Evolutionary conservation across 441 rosid genomes (phyloP).

Genomic region (Macaranga tanarius): DNA sequence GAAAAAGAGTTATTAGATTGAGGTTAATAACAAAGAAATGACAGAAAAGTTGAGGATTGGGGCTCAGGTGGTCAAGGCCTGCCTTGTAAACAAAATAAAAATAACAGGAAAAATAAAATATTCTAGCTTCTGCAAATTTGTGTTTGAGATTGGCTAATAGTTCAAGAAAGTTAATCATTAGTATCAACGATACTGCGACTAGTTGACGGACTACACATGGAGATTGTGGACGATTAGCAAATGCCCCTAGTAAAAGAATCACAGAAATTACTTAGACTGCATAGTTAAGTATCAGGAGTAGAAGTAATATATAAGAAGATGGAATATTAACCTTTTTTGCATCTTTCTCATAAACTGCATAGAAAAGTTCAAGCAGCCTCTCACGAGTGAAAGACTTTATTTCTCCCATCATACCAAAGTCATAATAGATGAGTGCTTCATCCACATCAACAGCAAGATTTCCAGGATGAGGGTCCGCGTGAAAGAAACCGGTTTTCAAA

Average conservation of each 20-base stretch:
- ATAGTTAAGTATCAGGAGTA: not conserved
- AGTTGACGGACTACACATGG: not conserved
- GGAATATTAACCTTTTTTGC: conserved; percentile 63
- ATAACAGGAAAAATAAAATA: not conserved
- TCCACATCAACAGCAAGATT: conserved; percentile 85
- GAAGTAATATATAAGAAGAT: not conserved
- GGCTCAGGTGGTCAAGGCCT: not conserved
- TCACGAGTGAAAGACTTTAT: conserved; percentile 83
- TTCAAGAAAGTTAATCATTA: not conserved
- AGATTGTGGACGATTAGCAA: not conserved
- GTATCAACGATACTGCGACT: not conserved
- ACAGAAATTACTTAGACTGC: not conserved
- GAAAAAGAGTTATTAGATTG: not conserved
- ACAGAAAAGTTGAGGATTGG: not conserved
- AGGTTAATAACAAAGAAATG: not conserved
- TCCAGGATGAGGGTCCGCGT: conserved; percentile 99
- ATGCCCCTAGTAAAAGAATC: not conserved
- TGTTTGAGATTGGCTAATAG: not conserved
- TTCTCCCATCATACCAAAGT: conserved; percentile 99
- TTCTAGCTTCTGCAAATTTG: not conserved
- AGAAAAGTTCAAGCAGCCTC: conserved; percentile 85
- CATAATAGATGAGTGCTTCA: conserved; percentile 81
- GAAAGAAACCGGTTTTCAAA: conserved; percentile 90
- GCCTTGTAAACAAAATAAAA: not conserved
- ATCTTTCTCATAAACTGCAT: conserved; percentile 88